Evolutionary conservation across 2,329 filamentous ascomycete genomes (phyloP).

Genomic region (Pyricularia grisea): DNA sequence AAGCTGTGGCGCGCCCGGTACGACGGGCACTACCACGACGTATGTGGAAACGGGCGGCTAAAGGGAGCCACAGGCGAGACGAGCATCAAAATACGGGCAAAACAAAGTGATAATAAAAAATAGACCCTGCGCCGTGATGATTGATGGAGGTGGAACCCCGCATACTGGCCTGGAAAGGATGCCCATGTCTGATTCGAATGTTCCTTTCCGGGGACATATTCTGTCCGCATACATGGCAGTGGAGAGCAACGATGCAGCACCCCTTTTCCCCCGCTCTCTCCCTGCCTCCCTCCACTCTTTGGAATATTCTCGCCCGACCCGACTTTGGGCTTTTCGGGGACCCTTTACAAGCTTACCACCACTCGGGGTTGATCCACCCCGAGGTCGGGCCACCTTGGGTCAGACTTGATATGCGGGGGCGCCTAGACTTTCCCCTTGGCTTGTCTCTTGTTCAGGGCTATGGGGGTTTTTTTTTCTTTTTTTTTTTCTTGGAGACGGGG

Average conservation of each 20-base stretch:
- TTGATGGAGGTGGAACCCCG: not conserved
- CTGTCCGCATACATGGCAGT: not conserved
- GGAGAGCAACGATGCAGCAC: not conserved
- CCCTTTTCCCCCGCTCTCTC: not conserved
- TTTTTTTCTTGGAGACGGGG: too few relatives aligned
- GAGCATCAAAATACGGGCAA: not conserved
- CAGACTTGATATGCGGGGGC: not conserved
- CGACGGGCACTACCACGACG: not conserved
- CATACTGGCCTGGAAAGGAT: not conserved
- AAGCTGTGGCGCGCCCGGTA: not conserved
- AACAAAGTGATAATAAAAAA: not conserved
- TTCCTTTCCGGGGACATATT: not conserved
- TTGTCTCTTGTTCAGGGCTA: not conserved
- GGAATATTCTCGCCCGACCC: not conserved
- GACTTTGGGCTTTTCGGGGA: not conserved
- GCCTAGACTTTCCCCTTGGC: not conserved
- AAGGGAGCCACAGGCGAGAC: not conserved
- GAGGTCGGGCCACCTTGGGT: not conserved
- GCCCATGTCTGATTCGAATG: not conserved
- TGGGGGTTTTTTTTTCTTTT: not conserved
- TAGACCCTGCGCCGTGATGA: not conserved
- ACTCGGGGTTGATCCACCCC: not conserved
- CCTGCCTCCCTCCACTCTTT: not conserved
- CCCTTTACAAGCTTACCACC: not conserved
- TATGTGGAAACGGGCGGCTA: not conserved